Conservation (phyloP, 1,284 basidiomycete genomes). For the Wolfiporia cocos region DNA sequence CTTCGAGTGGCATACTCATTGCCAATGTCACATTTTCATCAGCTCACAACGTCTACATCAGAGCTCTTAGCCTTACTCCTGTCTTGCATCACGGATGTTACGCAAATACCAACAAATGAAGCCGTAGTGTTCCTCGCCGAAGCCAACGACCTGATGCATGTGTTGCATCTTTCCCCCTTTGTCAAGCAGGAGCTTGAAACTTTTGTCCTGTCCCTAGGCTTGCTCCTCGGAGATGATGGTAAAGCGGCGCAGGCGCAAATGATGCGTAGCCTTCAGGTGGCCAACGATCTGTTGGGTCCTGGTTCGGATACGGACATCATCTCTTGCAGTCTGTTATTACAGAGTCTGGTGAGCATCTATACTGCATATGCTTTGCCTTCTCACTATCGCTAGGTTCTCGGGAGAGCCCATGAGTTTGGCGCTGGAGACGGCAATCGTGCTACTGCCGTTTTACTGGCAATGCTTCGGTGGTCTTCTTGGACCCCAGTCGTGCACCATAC, state of each 20-base stretch:
- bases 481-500: conserved; percentile 61
- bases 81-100: conserved; percentile 50
- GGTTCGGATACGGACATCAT: conserved; percentile 59
- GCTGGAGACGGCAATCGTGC: conserved; percentile 51
- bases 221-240: conserved; percentile 61
- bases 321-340: conserved; percentile 52
- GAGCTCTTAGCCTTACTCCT: conserved; percentile 56
- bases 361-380: too few relatives aligned
- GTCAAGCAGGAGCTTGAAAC: conserved; percentile 53
- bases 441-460: conserved; percentile 48
- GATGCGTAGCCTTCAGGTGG: conserved; percentile 55
- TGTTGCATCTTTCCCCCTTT: conserved; percentile 39
- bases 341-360: too few relatives aligned
- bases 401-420: conserved; percentile 54
- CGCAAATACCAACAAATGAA: conserved; percentile 52
- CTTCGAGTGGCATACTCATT: conserved; percentile 50
- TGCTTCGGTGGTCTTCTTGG: conserved; percentile 63
- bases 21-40: conserved; percentile 54
- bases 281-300: conserved; percentile 46
- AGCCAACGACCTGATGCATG: conserved; percentile 48
- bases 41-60: conserved; percentile 51
- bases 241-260: conserved; percentile 61
- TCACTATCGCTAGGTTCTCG: conserved; percentile 39
- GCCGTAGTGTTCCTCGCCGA: conserved; percentile 49
- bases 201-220: conserved; percentile 50